A percentile compares a stretch with the other conserved stretches of the same genome.
Conservation (phyloP, 768 basidiomycete species). For the Hortiboletus flavorubellus region DNA sequence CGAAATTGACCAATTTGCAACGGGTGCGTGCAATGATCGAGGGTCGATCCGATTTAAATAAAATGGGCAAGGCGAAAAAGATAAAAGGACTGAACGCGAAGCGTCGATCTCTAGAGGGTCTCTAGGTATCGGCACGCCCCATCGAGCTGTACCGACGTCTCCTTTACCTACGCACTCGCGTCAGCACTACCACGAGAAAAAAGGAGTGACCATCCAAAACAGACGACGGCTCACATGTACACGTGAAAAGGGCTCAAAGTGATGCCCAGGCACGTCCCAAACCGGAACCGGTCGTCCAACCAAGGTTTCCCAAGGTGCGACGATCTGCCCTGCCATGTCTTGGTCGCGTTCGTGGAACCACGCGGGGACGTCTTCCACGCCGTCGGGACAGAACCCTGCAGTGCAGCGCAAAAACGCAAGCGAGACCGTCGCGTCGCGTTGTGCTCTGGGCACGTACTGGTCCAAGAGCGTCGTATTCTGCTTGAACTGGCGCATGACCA, state of each 20-base stretch:
- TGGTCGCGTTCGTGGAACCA: slow-evolving; percentile 51
- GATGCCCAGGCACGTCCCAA: slow-evolving; percentile 61
- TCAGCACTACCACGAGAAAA: background rate
- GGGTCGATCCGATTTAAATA: background rate
- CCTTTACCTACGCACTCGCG: slow-evolving; percentile 7
- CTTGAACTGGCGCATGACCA: slow-evolving; percentile 48
- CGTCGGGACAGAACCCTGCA: slow-evolving; percentile 40
- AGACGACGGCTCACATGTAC: slow-evolving; percentile 41
- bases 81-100: background rate
- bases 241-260: slow-evolving; percentile 56
- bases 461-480: slow-evolving; percentile 47
- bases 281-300: slow-evolving; percentile 37
- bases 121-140: slow-evolving; percentile 20
- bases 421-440: slow-evolving; percentile 26
- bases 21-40: too few species aligned
- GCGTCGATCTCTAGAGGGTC: background rate
- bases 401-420: slow-evolving; percentile 53
- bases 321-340: slow-evolving; percentile 17
- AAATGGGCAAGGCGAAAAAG: background rate
- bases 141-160: slow-evolving; percentile 24
- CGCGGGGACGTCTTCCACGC: slow-evolving; percentile 36
- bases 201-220: background rate
- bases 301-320: slow-evolving; percentile 47
- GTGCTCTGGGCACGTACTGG: slow-evolving; percentile 39
- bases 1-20: too few species aligned